Evolutionary conservation across 164 flowering plant genomes (phyloP), one percentile per base, ranked within the genome.

Genomic region (Akebia trifoliata): DNA sequence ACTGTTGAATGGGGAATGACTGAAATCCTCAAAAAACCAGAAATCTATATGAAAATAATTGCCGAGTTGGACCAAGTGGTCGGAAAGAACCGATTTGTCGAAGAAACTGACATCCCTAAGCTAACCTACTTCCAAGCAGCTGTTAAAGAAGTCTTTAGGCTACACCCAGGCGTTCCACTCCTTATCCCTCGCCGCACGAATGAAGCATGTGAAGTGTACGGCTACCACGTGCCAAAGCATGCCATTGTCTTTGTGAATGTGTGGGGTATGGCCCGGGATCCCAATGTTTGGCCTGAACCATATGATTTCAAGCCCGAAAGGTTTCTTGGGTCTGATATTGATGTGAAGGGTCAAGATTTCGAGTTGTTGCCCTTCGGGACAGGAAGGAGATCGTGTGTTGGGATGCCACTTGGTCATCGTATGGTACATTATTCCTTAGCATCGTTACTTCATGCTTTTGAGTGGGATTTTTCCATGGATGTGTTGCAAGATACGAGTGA

Each of bases 1-100:
- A 70, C 79, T 0, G 62, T 76, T 0, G 76, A 76, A 42, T 76
- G 76, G 76, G 76, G 67, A 4, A 67, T 76, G 70, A 17, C 74
- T 1, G 76, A 69, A 30, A 49, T 76, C 46, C 54, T 76, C 6
- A 54, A 45, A 7, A 55, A 56, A 14, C 70, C 79, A 0, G 56
- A 58, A 9, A n/a, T 61, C n/a, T 34, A 59, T 36, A 50, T 38
- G 43, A 69, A 60, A 30, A 25, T 65, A 24, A 4, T 53, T 4
- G 59, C 57, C 0, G 76, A 76, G 60, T 59, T 76, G 0, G 74
- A 70, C 1, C 54, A 54, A 43, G 70, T 69, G 2, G 65, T 76
- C 0, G 79, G 79, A 2, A 64, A 24, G 29, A 20, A 64, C 43
- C 57, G 66, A 18, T 54, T 54, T 8, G 66, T 69, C 0, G 65